Evolutionary conservation across 306 rosid species (phyloP).

Genomic region (Cucurbita pepo): DNA sequence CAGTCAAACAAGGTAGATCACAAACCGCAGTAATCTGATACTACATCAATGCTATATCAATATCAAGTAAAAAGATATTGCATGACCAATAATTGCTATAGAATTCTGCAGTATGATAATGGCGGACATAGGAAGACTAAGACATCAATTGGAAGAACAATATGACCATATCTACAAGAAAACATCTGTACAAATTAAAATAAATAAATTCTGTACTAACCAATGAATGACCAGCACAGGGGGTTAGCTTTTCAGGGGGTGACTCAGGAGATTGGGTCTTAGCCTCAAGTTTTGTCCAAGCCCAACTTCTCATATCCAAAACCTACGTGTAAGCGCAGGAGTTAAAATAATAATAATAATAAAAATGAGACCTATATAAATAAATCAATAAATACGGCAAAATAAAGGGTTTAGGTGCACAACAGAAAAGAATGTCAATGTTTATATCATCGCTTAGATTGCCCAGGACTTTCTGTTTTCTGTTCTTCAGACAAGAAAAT

Average conservation of each 20-base stretch:
- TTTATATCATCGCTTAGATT: not conserved
- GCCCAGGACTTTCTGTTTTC: not conserved
- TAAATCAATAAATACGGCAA: not conserved
- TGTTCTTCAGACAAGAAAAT: not conserved
- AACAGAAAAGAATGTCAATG: not conserved
- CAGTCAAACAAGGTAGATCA: slow-evolving; percentile 7
- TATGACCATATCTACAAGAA: not conserved
- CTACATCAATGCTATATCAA: not conserved
- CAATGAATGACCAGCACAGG: slow-evolving; percentile 92
- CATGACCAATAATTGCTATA: not conserved
- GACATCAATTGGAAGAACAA: not conserved
- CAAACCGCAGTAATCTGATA: not conserved
- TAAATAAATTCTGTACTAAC: slow-evolving; percentile 29
- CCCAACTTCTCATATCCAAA: slow-evolving; percentile 82
- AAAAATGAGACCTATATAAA: not conserved
- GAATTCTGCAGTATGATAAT: not conserved
- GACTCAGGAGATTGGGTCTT: slow-evolving; percentile 35
- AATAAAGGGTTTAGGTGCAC: not conserved
- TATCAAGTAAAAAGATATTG: not conserved
- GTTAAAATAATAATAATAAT: not conserved
- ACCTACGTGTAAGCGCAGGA: slow-evolving; percentile 29
- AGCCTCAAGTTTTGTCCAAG: slow-evolving; percentile 69
- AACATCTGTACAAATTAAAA: not conserved
- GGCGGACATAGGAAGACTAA: not conserved
- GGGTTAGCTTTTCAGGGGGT: slow-evolving; percentile 32